These are phyloP conservation scores for Clonostachys solani DNA, from an alignment of 2,329 filamentous ascomycete genomes.

Conservation along the genomic window DNA sequence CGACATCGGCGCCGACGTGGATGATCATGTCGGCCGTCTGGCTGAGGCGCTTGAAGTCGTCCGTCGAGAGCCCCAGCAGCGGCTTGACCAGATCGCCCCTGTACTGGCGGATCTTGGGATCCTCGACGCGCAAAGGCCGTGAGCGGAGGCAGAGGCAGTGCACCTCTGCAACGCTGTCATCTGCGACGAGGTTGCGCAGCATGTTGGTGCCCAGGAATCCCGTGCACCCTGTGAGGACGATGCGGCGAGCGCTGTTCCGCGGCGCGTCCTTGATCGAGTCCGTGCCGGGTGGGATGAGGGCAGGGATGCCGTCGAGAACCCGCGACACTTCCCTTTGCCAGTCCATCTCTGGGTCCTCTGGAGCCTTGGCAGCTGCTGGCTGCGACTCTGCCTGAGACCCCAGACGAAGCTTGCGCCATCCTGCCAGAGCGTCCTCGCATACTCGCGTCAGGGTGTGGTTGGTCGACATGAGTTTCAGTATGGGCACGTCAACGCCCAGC, in stretches of 20 bases:
- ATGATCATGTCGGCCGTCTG: conserved; percentile 35
- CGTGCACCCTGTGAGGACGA: conserved; percentile 31
- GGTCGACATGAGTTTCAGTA: conserved; percentile 29
- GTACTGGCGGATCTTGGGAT: conserved; percentile 10
- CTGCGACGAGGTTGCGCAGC: conserved; percentile 22
- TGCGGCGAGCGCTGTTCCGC: too few relatives aligned
- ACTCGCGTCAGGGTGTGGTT: not conserved
- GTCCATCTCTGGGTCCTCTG: too few relatives aligned
- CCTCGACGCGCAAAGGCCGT: not conserved
- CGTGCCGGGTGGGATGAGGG: too few relatives aligned
- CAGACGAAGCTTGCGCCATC: too few relatives aligned
- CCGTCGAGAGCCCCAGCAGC: conserved; percentile 11
- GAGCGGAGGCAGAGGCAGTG: conserved; percentile 36
- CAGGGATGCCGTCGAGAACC: too few relatives aligned
- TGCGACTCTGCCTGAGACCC: too few relatives aligned
- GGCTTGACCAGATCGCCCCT: conserved; percentile 17
- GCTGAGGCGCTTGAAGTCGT: conserved; percentile 3
- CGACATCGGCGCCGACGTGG: conserved; percentile 42
- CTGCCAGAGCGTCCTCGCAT: not conserved
- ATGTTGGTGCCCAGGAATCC: conserved; percentile 33
- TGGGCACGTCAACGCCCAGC: conserved; percentile 35
- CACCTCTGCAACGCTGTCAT: conserved; percentile 22
- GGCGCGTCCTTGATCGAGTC: too few relatives aligned
- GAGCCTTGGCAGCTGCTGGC: too few relatives aligned
- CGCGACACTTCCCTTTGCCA: too few relatives aligned